A percentile compares a stretch with the other conserved stretches of the same genome.
phyloP scores from a whole-genome alignment of 2,329 filamentous ascomycete species.

The Akanthomyces dipterigenus region DNA sequence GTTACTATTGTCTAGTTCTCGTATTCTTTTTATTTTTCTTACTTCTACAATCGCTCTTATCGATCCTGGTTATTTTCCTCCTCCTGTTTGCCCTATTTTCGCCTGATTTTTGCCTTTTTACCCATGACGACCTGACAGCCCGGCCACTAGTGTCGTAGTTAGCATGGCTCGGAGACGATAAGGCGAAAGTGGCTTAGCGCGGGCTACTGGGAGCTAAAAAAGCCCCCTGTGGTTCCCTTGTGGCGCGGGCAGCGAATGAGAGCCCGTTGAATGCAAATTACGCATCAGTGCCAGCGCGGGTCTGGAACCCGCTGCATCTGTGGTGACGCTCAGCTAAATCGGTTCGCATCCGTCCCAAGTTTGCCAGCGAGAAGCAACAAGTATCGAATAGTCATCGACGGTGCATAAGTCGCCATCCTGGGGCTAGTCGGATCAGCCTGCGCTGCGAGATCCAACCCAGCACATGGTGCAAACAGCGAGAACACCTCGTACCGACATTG shows the following conservation, averaged over 20 bases:
- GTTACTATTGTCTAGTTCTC: no score
- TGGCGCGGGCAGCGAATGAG: slow-evolving; percentile 13
- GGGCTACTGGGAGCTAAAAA: slow-evolving; percentile 6
- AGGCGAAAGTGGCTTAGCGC: slow-evolving; percentile 7
- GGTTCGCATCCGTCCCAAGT: slow-evolving; percentile 10
- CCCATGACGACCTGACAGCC: no score
- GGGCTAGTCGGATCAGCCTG: not conserved
- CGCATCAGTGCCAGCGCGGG: slow-evolving; percentile 5
- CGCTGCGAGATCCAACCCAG: not conserved
- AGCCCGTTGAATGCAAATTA: slow-evolving; percentile 20
- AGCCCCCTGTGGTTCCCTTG: slow-evolving; percentile 7
- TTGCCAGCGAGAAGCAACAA: slow-evolving; percentile 2
- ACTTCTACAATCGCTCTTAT: no score
- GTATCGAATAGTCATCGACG: not conserved
- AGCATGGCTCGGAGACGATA: no score
- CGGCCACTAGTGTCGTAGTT: no score
- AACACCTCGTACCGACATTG: not conserved
- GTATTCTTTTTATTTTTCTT: no score
- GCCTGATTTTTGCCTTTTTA: no score
- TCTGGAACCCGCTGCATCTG: slow-evolving; percentile 8
- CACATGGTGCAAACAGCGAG: not conserved
- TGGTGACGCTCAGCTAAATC: slow-evolving; percentile 10
- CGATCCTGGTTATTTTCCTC: no score
- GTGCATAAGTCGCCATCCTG: not conserved
- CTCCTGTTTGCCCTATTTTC: no score